These are phyloP conservation scores for Salix suchowensis DNA, from an alignment of 345 rosid species.

Conservation along the genomic window DNA sequence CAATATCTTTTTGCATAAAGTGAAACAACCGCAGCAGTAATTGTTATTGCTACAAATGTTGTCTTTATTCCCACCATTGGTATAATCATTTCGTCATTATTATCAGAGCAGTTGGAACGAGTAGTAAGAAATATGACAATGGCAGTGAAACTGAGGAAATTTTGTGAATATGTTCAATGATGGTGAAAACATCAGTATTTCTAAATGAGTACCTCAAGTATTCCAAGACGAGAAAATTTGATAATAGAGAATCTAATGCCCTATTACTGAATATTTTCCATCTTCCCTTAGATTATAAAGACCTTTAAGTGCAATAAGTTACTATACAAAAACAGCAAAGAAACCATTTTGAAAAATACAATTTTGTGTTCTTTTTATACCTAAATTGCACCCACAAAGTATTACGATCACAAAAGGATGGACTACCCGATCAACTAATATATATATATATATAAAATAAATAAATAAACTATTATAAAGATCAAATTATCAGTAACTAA, in stretches of 20 bases:
- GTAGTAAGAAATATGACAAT: neutral
- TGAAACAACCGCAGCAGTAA: neutral
- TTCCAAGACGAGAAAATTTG: slow-evolving; percentile 1
- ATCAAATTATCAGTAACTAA: neutral
- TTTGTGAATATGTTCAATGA: neutral
- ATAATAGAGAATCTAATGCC: neutral
- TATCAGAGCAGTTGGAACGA: neutral
- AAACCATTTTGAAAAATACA: too few species aligned
- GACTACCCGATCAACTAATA: neutral
- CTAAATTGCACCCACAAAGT: neutral
- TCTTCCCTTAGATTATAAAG: neutral
- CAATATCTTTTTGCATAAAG: neutral
- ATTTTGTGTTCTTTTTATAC: neutral
- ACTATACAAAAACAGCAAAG: neutral
- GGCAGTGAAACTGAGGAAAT: neutral
- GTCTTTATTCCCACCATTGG: neutral
- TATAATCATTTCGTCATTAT: neutral
- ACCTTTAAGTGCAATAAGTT: too few species aligned
- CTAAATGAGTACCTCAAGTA: neutral
- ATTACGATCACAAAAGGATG: neutral
- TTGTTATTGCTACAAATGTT: neutral
- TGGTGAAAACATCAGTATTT: neutral
- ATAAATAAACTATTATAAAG: neutral
- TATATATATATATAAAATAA: neutral
- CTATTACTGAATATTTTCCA: neutral